Base-by-base conservation (phyloP, 352 stramenopile genomes). In the Globisporangium nodosum region DNA sequence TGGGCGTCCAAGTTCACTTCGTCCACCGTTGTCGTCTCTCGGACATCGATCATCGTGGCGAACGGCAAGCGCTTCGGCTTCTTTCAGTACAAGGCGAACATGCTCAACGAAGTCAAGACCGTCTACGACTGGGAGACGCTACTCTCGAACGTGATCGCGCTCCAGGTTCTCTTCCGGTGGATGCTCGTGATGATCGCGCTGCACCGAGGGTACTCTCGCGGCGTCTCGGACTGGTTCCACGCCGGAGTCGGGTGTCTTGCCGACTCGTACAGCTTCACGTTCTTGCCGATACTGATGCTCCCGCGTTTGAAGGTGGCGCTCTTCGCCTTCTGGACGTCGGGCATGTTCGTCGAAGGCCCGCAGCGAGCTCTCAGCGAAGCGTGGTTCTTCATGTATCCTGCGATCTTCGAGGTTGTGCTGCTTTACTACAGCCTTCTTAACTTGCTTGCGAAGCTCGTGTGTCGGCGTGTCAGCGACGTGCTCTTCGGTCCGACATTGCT, bases 371-470 rank as follows among this genome's bases (percentile, higher is more conserved):
- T 75, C 1, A 24, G 21, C 3, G 49, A 69, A 12, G 54, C 67
- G 15, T 75, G 70, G 70, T 73, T 71, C 49, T 52, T 64, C n/a
- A 65, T 72, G 30, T 78, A 78, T 37, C 66, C 70, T 0, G 55
- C 58, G 13, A 68, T 73, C 46, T 64, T 51, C 16, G 61, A 73
- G n/a, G 35, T 71, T 8, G 18, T 73, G 12, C 24, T 78, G 16
- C 20, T 75, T 1, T 58, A 56, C 58, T 74, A 58, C 46, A 72
- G 66, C 39, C 8, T 70, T 1, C 58, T 74, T 0, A 77, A 70
- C 27, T 13, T 51, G 0, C 13, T 57, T 13, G 61, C 52, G 21
- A 62, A 65, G 46, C 15, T 69, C 1, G 7, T 39, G 5, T 56
- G 58, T 3, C 24, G 64, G 16, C 61, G 65, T 2, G 64, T 71